Evolutionary conservation across 495 filamentous ascomycete genomes (phyloP).

Genomic region (Bombardia bombarda): DNA sequence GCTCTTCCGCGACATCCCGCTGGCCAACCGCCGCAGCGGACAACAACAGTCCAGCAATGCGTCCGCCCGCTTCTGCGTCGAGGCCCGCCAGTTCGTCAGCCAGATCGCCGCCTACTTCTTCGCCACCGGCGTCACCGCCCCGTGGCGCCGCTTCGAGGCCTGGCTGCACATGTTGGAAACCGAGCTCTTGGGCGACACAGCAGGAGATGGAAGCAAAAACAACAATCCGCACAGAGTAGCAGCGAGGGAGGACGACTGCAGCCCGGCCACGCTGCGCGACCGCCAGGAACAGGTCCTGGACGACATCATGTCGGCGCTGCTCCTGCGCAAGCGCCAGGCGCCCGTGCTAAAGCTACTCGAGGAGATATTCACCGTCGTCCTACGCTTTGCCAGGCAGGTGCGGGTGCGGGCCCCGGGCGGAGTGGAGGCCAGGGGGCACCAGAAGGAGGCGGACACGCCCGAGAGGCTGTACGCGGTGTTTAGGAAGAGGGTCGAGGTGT

Average conservation of each 20-base stretch:
- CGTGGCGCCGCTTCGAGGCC: slow-evolving; percentile 61
- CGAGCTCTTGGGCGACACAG: slow-evolving; percentile 30
- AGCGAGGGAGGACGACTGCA: slow-evolving; percentile 26
- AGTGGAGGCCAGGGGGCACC: slow-evolving; percentile 2
- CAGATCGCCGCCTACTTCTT: slow-evolving; percentile 67
- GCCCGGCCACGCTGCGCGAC: slow-evolving; percentile 57
- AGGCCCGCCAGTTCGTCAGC: slow-evolving; percentile 70
- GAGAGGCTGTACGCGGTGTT: slow-evolving; percentile 55
- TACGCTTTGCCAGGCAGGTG: slow-evolving; percentile 50
- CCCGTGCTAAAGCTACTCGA: slow-evolving; percentile 68
- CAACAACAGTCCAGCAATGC: slow-evolving; percentile 30
- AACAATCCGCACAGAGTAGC: not conserved
- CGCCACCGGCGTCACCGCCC: slow-evolving; percentile 60
- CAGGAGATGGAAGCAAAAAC: not conserved
- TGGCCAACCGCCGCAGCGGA: not conserved
- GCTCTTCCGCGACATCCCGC: slow-evolving; percentile 49
- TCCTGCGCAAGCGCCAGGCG: slow-evolving; percentile 62
- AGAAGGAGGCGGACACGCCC: slow-evolving; percentile 21
- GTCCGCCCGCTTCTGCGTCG: slow-evolving; percentile 57
- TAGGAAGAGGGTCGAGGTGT: slow-evolving; percentile 59
- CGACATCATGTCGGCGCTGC: slow-evolving; percentile 62
- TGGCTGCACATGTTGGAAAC: slow-evolving; percentile 57
- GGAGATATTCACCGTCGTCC: slow-evolving; percentile 62
- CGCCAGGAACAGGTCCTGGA: slow-evolving; percentile 74
- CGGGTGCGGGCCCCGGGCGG: slow-evolving; percentile 14